A percentile compares a stretch with the other conserved stretches of the same genome.
Conservation (phyloP, 257 asterid species). For the Solanum piurae region DNA sequence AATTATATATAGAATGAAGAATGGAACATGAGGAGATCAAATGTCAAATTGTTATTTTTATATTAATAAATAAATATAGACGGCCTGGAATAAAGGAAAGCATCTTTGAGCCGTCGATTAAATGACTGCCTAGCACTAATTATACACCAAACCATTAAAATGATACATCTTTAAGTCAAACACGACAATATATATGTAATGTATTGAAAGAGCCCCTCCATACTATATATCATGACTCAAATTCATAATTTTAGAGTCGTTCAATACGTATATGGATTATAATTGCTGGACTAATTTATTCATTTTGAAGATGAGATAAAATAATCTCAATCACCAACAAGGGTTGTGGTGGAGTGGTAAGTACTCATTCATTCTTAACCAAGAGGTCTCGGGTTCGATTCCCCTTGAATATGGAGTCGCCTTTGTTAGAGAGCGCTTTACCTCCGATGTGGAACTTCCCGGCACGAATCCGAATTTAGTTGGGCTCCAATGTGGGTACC, state of each 20-base stretch:
- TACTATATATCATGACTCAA: neutral
- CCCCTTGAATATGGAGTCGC: too few species aligned
- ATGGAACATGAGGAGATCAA: neutral
- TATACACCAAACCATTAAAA: neutral
- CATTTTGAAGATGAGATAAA: accelerated
- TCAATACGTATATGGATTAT: too few species aligned
- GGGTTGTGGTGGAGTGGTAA: too few species aligned
- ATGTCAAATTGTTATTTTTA: neutral
- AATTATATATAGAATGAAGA: neutral
- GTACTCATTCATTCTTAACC: too few species aligned
- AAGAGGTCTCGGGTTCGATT: too few species aligned
- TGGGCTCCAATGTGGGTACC: too few species aligned
- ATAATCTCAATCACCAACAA: neutral
- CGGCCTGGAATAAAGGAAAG: neutral
- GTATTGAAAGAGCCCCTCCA: neutral
- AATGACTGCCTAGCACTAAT: neutral
- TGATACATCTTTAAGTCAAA: neutral
- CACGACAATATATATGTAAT: neutral
- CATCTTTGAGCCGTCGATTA: neutral
- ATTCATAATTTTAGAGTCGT: too few species aligned
- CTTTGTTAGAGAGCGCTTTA: too few species aligned
- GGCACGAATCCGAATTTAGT: too few species aligned
- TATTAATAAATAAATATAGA: neutral
- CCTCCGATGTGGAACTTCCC: too few species aligned
- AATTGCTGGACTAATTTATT: too few species aligned